phyloP scores from a whole-genome alignment of 768 basidiomycete species.

The Asterophora lycoperdoides region DNA sequence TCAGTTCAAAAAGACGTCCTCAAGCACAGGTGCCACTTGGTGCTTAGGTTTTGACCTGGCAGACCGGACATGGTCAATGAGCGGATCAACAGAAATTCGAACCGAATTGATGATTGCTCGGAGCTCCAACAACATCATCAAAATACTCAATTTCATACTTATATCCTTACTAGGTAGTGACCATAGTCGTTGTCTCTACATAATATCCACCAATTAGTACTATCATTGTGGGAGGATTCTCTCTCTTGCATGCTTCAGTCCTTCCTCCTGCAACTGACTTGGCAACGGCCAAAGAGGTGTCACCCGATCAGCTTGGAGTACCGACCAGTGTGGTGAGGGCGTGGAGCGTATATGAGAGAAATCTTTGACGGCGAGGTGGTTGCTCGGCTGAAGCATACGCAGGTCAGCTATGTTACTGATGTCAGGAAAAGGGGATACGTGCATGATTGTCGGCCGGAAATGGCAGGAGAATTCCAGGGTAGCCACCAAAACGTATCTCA shows the following conservation, averaged over 20 bases:
- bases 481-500: slow-evolving; percentile 57
- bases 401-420: not conserved
- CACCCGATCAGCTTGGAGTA: slow-evolving; percentile 20
- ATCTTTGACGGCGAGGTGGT: slow-evolving; percentile 62
- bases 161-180: no score
- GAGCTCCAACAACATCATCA: no score
- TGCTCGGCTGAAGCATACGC: slow-evolving; percentile 24
- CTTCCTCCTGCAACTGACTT: not conserved
- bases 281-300: slow-evolving; percentile 9
- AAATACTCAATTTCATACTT: no score
- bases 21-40: no score
- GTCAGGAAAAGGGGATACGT: not conserved
- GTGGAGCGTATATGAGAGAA: slow-evolving; percentile 79
- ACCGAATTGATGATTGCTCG: no score
- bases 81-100: no score
- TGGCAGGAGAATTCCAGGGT: slow-evolving; percentile 40
- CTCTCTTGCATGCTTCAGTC: slow-evolving; percentile 1
- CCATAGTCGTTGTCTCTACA: no score
- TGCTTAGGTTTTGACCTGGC: no score
- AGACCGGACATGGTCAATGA: no score
- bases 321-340: slow-evolving; percentile 75
- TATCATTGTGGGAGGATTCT: slow-evolving; percentile 5
- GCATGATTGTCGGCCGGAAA: slow-evolving; percentile 15
- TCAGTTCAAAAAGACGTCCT: not conserved
- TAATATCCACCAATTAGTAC: no score